A percentile compares a stretch with the other conserved stretches of the same genome.
Evolutionary conservation across 306 rosid species (phyloP).

Genomic region (Malus domestica): ASM211411v1 NC_041791.1:8555001-8555500

Average conservation of each 20-base stretch:
- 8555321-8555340: constrained; percentile 5
- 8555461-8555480: background rate
- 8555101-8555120: no score
- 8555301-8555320: constrained; percentile 16
- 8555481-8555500: constrained; percentile 18
- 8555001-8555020: no score
- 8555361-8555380: constrained; percentile 6
- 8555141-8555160: background rate
- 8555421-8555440: constrained; percentile 5
- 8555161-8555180: background rate
- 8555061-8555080: no score
- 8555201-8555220: no score
- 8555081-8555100: no score
- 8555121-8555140: background rate
- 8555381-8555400: constrained; percentile 13
- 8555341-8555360: constrained; percentile 10
- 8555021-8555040: background rate
- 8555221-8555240: background rate
- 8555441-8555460: constrained; percentile 11
- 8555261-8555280: constrained; percentile 2
- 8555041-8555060: background rate
- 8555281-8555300: constrained; percentile 19
- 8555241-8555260: constrained; percentile 12
- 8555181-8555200: background rate
- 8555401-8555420: constrained; percentile 16